Conservation (phyloP, 371 early-diverging fungal species). For the Apophysomyces sp. region DNA sequence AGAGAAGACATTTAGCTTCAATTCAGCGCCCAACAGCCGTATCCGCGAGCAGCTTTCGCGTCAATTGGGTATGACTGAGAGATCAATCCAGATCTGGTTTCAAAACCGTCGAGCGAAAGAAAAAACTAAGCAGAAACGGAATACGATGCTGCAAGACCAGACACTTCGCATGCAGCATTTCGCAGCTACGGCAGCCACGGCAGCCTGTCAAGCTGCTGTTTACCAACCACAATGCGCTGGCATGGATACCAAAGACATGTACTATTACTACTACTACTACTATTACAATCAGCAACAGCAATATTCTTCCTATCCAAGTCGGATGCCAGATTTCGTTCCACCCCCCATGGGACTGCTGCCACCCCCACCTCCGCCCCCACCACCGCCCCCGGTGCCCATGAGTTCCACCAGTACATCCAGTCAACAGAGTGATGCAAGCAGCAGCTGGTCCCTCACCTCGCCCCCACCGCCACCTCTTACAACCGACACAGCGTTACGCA, state of each 20-base stretch:
- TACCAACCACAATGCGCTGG: neutral
- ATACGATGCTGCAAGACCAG: neutral
- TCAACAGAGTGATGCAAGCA: neutral
- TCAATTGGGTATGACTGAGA: conserved; percentile 87
- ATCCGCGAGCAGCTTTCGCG: conserved; percentile 78
- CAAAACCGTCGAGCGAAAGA: conserved; percentile 12
- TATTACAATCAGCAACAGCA: conserved; percentile 1
- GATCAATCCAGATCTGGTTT: conserved; percentile 30
- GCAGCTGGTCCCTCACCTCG: neutral
- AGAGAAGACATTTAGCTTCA: conserved; percentile 63
- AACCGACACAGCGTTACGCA: neutral
- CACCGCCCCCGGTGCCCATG: neutral
- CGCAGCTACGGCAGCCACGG: neutral
- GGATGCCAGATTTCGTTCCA: neutral
- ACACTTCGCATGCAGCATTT: neutral
- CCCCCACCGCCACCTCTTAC: neutral
- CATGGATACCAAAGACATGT: conserved; percentile 1
- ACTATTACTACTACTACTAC: neutral
- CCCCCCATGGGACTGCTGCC: conserved; percentile 3
- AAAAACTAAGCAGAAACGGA: neutral
- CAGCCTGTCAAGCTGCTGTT: neutral
- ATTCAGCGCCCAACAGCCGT: conserved; percentile 71
- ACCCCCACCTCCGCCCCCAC: neutral
- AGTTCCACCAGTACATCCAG: conserved; percentile 1
- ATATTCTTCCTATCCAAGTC: neutral